Evolutionary conservation across 768 basidiomycete genomes (phyloP).

Genomic region (Lyophyllum atratum): DNA sequence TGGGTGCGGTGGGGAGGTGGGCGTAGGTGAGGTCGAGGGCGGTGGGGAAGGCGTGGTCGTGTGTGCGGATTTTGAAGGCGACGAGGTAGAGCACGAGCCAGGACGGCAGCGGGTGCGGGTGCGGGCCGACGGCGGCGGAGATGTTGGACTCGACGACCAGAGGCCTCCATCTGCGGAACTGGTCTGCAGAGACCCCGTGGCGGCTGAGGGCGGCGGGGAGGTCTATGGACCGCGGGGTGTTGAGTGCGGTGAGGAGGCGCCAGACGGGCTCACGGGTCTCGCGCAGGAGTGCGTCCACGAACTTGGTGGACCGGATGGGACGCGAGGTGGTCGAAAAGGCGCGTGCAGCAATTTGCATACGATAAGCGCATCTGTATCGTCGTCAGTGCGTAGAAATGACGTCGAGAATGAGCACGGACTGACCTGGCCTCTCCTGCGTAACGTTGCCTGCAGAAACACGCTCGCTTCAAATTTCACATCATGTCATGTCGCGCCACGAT

Average conservation of each 20-base stretch:
- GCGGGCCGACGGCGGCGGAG: constrained; percentile 25
- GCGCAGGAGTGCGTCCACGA: constrained; percentile 34
- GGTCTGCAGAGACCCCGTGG: constrained; percentile 32
- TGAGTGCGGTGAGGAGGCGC: constrained; percentile 38
- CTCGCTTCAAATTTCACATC: too few relatives aligned
- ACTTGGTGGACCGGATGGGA: constrained; percentile 27
- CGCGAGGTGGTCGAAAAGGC: constrained; percentile 19
- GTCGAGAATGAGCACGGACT: too few relatives aligned
- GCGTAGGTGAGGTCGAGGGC: constrained; percentile 44
- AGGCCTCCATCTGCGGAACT: constrained; percentile 42
- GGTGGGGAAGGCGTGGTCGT: constrained; percentile 43
- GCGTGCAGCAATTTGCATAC: constrained; percentile 11
- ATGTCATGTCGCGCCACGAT: constrained; percentile 31
- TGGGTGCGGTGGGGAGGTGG: constrained; percentile 34
- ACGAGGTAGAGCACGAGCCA: constrained; percentile 61
- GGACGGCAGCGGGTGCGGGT: constrained; percentile 33
- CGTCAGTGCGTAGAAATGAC: too few relatives aligned
- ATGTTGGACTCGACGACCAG: constrained; percentile 36
- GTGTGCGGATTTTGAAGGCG: constrained; percentile 45
- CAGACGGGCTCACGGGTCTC: constrained; percentile 42
- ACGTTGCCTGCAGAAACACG: too few relatives aligned
- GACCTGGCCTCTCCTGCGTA: too few relatives aligned
- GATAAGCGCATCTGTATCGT: too few relatives aligned
- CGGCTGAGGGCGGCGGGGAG: constrained; percentile 32
- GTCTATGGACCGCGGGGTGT: constrained; percentile 23